Percentiles rank a stretch among this genome's conserved stretches.
phyloP scores from a whole-genome alignment of 352 stramenopile genomes.

The Pythium aristosporum region DNA sequence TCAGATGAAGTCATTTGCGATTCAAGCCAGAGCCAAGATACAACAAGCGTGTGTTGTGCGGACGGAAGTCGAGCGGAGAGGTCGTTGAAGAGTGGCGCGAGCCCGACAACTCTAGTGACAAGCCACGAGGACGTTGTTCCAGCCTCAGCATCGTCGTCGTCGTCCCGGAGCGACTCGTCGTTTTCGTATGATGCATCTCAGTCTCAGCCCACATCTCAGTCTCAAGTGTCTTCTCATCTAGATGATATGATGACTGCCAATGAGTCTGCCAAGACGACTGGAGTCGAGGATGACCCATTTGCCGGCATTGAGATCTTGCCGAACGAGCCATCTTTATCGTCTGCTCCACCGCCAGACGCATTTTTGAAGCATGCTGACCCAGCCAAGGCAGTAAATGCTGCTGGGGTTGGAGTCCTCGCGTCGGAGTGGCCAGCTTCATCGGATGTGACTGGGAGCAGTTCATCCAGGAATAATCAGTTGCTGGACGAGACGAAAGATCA shows the following conservation, averaged over 20 bases:
- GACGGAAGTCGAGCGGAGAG: background rate
- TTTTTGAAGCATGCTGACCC: background rate
- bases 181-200: slow-evolving; percentile 19
- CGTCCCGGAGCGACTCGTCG: slow-evolving; percentile 1
- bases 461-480: background rate
- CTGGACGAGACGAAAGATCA: background rate
- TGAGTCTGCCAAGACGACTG: background rate
- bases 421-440: background rate
- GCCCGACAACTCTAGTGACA: background rate
- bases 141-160: slow-evolving; percentile 17
- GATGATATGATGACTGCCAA: background rate
- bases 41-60: background rate
- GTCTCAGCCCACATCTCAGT: slow-evolving; percentile 12
- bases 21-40: slow-evolving; percentile 16
- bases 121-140: background rate
- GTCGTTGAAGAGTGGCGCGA: background rate
- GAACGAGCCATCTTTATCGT: background rate
- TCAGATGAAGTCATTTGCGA: slow-evolving; percentile 5
- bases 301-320: slow-evolving; percentile 17
- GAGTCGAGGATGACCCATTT: slow-evolving; percentile 14
- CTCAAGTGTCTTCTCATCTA: slow-evolving; percentile 7
- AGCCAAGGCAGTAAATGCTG: background rate
- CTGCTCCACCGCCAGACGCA: background rate
- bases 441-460: background rate
- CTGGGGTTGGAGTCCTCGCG: background rate